Conservation (phyloP, 2,329 filamentous ascomycete genomes). For the Colletotrichum tropicicola region DNA sequence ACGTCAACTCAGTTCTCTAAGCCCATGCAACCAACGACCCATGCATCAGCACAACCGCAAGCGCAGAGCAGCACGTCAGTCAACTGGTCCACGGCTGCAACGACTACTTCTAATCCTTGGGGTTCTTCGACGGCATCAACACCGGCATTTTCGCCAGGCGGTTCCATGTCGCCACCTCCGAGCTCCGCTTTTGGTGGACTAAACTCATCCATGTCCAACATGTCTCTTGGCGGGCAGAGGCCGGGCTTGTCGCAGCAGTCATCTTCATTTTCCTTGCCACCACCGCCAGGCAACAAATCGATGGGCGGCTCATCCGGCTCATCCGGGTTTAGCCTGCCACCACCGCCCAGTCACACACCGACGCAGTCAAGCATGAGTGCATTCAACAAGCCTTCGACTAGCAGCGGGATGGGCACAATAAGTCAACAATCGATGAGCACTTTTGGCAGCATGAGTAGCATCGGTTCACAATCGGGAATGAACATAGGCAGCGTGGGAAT, state of each 20-base stretch:
- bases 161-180: constrained; percentile 34
- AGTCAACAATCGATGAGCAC: constrained; percentile 14
- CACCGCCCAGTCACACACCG: constrained; percentile 49
- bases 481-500: constrained; percentile 34
- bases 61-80: constrained; percentile 47
- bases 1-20: constrained; percentile 71
- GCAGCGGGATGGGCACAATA: constrained; percentile 27
- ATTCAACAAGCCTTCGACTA: constrained; percentile 29
- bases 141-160: constrained; percentile 14
- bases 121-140: constrained; percentile 43
- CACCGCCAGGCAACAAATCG: constrained; percentile 53
- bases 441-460: constrained; percentile 14
- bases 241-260: constrained; percentile 44
- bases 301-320: constrained; percentile 34
- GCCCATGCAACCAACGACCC: constrained; percentile 58
- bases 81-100: constrained; percentile 59
- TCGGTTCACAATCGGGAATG: constrained; percentile 31
- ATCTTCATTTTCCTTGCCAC: constrained; percentile 67
- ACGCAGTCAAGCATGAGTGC: constrained; percentile 34
- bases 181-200: constrained; percentile 47
- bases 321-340: constrained; percentile 57
- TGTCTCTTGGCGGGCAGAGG: constrained; percentile 57
- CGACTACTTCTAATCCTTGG: constrained; percentile 58
- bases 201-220: constrained; percentile 53
- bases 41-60: constrained; percentile 32